These are phyloP conservation scores for Yarrowia yakushimensis DNA, from an alignment of 805 yeast species.

Conservation along the genomic window DNA sequence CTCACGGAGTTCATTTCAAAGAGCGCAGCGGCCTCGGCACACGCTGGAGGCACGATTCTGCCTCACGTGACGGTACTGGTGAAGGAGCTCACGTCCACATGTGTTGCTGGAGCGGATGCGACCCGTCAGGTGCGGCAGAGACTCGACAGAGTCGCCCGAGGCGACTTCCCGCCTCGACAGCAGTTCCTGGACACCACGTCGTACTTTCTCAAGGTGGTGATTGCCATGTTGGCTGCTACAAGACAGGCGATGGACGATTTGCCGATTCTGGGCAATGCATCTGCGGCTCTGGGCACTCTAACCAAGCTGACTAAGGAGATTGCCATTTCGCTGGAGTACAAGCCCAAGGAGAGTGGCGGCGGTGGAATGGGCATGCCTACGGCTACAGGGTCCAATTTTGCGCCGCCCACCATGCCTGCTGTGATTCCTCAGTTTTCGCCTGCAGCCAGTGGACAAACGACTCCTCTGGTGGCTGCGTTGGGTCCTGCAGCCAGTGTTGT, in stretches of 20 bases:
- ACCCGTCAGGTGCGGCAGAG: constrained; percentile 61
- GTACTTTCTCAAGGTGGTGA: constrained; percentile 73
- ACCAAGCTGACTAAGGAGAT: constrained; percentile 90
- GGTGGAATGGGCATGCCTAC: background rate
- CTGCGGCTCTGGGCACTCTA: constrained; percentile 73
- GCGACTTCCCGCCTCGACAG: constrained; percentile 41
- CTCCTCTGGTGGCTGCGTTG: constrained; percentile 42
- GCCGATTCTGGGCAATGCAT: constrained; percentile 71
- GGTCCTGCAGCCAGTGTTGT: constrained; percentile 44
- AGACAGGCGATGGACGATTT: constrained; percentile 78
- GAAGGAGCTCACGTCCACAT: constrained; percentile 71
- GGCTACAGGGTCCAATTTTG: background rate
- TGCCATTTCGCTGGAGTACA: constrained; percentile 68
- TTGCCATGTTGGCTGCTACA: constrained; percentile 77
- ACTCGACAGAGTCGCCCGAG: constrained; percentile 38
- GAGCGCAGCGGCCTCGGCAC: constrained; percentile 42
- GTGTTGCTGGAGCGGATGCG: constrained; percentile 77
- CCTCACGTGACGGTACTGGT: constrained; percentile 58
- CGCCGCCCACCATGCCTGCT: constrained; percentile 24
- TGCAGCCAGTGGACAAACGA: constrained; percentile 34
- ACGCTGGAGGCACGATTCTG: constrained; percentile 33
- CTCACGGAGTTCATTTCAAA: constrained; percentile 46
- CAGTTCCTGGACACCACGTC: constrained; percentile 84
- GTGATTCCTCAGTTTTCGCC: constrained; percentile 25
- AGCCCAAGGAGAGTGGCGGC: constrained; percentile 5